Evolutionary conservation across 2,329 filamentous ascomycete genomes (phyloP), one percentile per base, ranked within the genome.

Genomic region (Colletotrichum aenigma): DNA sequence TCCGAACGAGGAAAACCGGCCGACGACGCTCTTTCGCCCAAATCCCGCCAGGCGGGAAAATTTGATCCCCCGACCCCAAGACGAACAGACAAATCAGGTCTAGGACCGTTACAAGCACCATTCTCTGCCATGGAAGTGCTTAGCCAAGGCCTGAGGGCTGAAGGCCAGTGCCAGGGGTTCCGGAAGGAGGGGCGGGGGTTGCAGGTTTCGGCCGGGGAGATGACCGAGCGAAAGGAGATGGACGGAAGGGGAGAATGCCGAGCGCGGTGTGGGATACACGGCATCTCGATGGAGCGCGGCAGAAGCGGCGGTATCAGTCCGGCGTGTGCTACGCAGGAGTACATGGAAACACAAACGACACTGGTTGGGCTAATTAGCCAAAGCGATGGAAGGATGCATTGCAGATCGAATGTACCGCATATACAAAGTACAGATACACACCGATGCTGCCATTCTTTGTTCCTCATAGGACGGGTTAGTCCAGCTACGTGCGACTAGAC

Each of bases 231-330:
- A 28, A n/a, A 32, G 18, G 16, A 16, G n/a, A 28, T 38, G 15
- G 12, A 56, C 7, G 52, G 66, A 58, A 65, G 71, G 66, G 28
- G 48, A 70, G 58, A 74, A 74, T 56, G 43, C 71, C 66, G 71
- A 70, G 66, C 9, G 60, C 43, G 48, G n/a, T 52, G 66, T 61
- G 24, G 70, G 26, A 56, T 26, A 24, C 52, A 48, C 56, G 38
- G 48, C 55, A 62, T 30, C 30, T 66, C 66, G 38, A 64, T 55
- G 21, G n/a, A 15, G 38, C 15, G 66, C 56, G 71, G 71, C 56
- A 70, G 66, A 38, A 73, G 71, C 70, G 30, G 38, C 38, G 66
- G 30, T 55, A 38, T n/a, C 30, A 60, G 38, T 69, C 56, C 71
- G 71, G 71, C 18, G 26, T 6, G 10, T 48, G 38, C 38, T 52